Conservation (phyloP, 1,139 yeast species). For the Pichia sp. region DNA sequence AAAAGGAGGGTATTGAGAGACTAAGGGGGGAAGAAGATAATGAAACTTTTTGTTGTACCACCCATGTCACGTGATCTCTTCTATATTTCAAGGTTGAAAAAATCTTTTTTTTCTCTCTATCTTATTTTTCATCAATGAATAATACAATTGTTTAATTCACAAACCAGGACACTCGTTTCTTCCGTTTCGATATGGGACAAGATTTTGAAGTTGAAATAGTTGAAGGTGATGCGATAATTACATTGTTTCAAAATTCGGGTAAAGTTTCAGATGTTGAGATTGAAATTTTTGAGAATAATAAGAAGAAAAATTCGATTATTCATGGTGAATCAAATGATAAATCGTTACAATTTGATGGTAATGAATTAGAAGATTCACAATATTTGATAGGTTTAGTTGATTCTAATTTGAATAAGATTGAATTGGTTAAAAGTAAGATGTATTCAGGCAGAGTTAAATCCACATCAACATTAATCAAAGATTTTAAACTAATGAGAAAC, state of each 20-base stretch:
- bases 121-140: no score
- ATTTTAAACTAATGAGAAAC: constrained; percentile 12
- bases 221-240: constrained; percentile 20
- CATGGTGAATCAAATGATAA: constrained; percentile 65
- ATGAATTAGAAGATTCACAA: constrained; percentile 31
- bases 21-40: no score
- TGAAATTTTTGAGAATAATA: constrained; percentile 39
- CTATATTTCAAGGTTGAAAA: no score
- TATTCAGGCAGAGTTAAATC: constrained; percentile 14
- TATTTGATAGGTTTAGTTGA: constrained; percentile 60
- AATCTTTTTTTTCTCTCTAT: no score
- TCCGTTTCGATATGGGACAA: background rate
- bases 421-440: constrained; percentile 34
- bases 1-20: no score
- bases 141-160: no score
- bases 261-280: constrained; percentile 55
- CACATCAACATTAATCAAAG: constrained; percentile 9
- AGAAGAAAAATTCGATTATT: constrained; percentile 31
- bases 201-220: constrained; percentile 18
- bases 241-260: constrained; percentile 70
- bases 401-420: constrained; percentile 49
- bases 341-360: constrained; percentile 67
- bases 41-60: no score
- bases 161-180: background rate
- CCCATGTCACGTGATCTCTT: no score